phyloP scores from a whole-genome alignment of 257 asterid species.

The Primulina tabacum region DNA sequence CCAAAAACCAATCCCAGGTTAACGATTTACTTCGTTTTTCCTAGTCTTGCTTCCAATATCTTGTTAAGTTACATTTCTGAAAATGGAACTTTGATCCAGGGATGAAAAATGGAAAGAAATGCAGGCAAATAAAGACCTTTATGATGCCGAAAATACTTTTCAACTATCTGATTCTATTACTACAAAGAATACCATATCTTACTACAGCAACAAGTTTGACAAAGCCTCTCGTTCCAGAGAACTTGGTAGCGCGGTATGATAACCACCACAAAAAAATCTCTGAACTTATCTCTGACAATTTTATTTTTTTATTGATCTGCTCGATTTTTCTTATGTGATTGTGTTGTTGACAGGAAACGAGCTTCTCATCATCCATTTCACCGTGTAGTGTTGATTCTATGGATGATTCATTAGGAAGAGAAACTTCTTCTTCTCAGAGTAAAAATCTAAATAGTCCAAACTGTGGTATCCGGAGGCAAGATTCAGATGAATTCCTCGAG shows the following conservation, averaged over 20 bases:
- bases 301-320: too few relatives aligned
- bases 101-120: constrained; percentile 33
- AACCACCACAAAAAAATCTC: not conserved
- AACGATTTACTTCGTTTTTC: not conserved
- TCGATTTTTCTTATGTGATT: not conserved
- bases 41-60: not conserved
- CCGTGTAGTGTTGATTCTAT: constrained; percentile 36
- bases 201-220: constrained; percentile 7
- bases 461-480: constrained; percentile 33
- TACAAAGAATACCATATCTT: constrained; percentile 28
- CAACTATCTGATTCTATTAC: constrained; percentile 25
- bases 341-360: constrained; percentile 32
- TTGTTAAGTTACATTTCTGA: not conserved
- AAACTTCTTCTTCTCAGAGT: constrained; percentile 26
- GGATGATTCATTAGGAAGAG: constrained; percentile 41
- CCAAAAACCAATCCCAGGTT: constrained; percentile 39
- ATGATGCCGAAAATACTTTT: constrained; percentile 29
- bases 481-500: constrained; percentile 38
- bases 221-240: constrained; percentile 22
- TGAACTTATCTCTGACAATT: too few relatives aligned
- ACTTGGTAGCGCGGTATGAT: constrained; percentile 28
- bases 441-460: constrained; percentile 19
- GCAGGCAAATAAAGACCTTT: constrained; percentile 26
- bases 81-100: constrained; percentile 21
- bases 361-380: constrained; percentile 14